A percentile compares a stretch with the other conserved stretches of the same genome.
Conservation (phyloP, 2,329 filamentous ascomycete species). For the Raffaelea deltoideospora region DNA sequence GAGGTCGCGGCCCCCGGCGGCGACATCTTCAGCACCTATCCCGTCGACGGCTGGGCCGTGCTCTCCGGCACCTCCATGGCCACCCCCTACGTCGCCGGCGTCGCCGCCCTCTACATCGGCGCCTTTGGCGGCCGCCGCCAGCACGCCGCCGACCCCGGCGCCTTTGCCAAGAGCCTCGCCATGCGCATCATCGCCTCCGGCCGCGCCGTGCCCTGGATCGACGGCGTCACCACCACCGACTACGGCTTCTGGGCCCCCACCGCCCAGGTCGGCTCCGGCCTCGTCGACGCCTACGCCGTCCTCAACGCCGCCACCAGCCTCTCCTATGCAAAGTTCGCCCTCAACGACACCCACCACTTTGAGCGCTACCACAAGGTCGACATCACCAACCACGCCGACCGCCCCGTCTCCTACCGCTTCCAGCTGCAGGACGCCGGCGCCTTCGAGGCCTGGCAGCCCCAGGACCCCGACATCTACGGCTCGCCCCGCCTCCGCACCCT, state of each 20-base stretch:
- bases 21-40: conserved; percentile 29
- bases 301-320: conserved; percentile 22
- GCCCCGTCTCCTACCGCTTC: conserved; percentile 20
- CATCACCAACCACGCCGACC: conserved; percentile 22
- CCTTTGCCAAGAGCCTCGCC: conserved; percentile 15
- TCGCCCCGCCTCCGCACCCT: neutral
- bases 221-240: neutral
- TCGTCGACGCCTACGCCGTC: conserved; percentile 25
- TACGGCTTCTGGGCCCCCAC: neutral
- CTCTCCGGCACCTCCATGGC: conserved; percentile 34
- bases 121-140: neutral
- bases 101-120: neutral
- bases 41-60: conserved; percentile 17
- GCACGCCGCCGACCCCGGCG: conserved; percentile 13
- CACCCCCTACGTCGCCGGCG: conserved; percentile 14
- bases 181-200: conserved; percentile 16
- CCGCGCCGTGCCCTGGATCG: neutral
- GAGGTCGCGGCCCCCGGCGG: conserved; percentile 27
- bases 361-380: conserved; percentile 12
- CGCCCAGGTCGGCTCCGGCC: conserved; percentile 23
- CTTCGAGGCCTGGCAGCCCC: conserved; percentile 18
- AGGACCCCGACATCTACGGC: conserved; percentile 19
- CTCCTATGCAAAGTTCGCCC: conserved; percentile 21
- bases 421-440: conserved; percentile 16
- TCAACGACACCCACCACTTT: conserved; percentile 29